Evolutionary conservation across 2,329 filamentous ascomycete genomes (phyloP).

Genomic region (Epicoccum sorghinum): DNA sequence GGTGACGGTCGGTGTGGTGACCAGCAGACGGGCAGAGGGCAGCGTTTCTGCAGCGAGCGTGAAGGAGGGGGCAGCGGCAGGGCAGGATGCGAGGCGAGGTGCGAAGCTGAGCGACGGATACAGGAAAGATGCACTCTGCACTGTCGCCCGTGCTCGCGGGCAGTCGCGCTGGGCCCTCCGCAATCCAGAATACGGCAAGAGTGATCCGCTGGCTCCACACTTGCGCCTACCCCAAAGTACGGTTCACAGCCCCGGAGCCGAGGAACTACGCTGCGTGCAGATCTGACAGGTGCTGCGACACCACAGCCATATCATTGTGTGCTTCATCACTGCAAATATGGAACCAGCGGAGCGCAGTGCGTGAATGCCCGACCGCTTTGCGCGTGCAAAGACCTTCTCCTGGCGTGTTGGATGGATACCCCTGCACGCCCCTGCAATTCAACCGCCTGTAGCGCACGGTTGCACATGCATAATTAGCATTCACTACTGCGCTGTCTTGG

Average conservation of each 20-base stretch:
- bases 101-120: conserved; percentile 18
- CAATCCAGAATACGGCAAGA: conserved; percentile 33
- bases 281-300: conserved; percentile 2
- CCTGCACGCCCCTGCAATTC: conserved; percentile 25
- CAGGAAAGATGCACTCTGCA: conserved; percentile 13
- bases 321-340: neutral
- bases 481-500: neutral
- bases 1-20: neutral
- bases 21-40: neutral
- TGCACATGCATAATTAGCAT: conserved; percentile 17
- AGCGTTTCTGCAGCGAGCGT: conserved; percentile 13
- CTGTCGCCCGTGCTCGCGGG: conserved; percentile 29
- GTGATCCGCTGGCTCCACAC: conserved; percentile 30
- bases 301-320: neutral
- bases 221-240: conserved; percentile 13
- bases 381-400: conserved; percentile 8
- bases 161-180: conserved; percentile 31
- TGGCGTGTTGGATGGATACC: conserved; percentile 12
- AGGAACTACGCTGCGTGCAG: conserved; percentile 10
- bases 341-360: neutral
- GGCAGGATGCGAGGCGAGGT: too few species aligned
- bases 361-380: conserved; percentile 5
- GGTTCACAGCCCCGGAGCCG: conserved; percentile 13
- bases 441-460: conserved; percentile 15
- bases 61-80: neutral